phyloP scores from a whole-genome alignment of 73 alveolate species.

The Breviolum minutum region DNA sequence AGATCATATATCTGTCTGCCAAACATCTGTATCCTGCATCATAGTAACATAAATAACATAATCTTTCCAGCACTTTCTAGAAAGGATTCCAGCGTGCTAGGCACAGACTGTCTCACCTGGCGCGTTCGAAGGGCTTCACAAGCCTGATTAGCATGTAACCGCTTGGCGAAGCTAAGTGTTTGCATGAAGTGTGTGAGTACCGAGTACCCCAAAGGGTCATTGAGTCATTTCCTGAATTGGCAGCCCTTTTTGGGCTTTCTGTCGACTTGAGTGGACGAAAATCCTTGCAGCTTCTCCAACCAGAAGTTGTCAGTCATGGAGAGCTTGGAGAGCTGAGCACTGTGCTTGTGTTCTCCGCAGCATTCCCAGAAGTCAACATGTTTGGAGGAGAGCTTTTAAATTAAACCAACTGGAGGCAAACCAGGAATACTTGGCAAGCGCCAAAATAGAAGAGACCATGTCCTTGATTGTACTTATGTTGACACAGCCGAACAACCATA shows the following conservation, averaged over 20 bases:
- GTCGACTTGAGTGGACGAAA: neutral
- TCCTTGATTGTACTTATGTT: too few species aligned
- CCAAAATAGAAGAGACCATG: too few species aligned
- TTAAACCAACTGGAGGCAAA: too few species aligned
- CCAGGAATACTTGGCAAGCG: too few species aligned
- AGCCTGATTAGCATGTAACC: constrained; percentile 28
- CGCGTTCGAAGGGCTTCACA: neutral
- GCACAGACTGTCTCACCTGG: constrained; percentile 12
- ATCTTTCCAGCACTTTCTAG: too few species aligned
- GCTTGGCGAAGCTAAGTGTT: constrained; percentile 18
- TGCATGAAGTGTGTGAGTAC: neutral
- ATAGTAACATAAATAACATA: too few species aligned
- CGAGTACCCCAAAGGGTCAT: neutral
- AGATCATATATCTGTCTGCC: too few species aligned
- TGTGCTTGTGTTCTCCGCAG: neutral
- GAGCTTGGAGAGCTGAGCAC: too few species aligned
- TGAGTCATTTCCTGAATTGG: neutral
- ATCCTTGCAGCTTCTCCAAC: neutral
- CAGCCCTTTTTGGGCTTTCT: neutral
- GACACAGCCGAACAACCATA: too few species aligned
- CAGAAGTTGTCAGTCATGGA: too few species aligned
- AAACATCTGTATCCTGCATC: too few species aligned
- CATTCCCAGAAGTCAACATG: neutral
- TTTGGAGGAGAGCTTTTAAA: too few species aligned
- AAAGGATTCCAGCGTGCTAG: neutral